Base-by-base conservation (phyloP, 1,284 basidiomycete genomes). In the Fistulinella cinereoalba region DNA sequence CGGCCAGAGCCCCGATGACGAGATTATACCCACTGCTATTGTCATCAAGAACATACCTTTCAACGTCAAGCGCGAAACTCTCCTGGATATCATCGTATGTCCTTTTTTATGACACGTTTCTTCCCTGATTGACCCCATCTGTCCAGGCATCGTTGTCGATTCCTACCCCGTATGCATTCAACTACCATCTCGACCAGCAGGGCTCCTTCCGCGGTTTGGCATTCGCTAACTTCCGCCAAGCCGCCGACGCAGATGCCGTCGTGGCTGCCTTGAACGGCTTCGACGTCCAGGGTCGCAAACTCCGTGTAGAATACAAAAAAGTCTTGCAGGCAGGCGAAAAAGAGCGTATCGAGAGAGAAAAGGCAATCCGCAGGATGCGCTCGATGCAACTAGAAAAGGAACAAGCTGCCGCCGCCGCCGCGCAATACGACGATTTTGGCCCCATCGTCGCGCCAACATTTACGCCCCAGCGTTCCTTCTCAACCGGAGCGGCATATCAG, bases 31-130 rank as follows among this genome's bases (percentile, higher is more conserved):
- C 44, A 99, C 96, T 15, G 96, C 97, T 46, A 98, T 99, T 62
- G 96, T 99, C 63, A 97, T 99, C 72, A 99, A 99, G 81, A 98
- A 98, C 77, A 99, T 98, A 71, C 96, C 95, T 50, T 98, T 99
- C 76, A 94, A 93, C 61, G 92, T 98, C 58, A 92, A 94, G 72
- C 85, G 90, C 63, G 95, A 99, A 72, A 93, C 93, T 48, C 80
- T 99, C 51, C 83, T 99, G 59, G 87, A 89, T 72, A 94, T 98
- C 66, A 99, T 99, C 68, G 92, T 94, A 56, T 55, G 87, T 79
- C 43, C 41, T 39, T 54, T 51, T 41, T 55, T 49, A 41, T 32
- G 13, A 34, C 37, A 43, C 37, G 43, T n/a, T 52, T 37, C 55
- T 58, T 36, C 40, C 16, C 41, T 37, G 39, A 55, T 61, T 46